Evolutionary conservation across 108 stramenopile species (phyloP), one percentile per base, ranked within the genome.

Genomic region (Parmales sp.): DNA sequence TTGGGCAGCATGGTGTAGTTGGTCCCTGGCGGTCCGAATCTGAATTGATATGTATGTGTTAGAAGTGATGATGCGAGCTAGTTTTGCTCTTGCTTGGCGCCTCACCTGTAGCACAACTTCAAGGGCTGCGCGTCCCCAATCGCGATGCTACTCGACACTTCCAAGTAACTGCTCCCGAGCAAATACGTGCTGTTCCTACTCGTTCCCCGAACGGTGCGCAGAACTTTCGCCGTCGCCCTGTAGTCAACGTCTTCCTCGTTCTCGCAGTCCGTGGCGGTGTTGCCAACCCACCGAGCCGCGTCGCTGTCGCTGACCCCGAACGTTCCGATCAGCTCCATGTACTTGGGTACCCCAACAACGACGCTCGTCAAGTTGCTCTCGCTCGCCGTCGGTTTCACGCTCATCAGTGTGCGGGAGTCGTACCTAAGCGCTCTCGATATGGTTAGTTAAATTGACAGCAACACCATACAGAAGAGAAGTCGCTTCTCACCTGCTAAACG

Each of bases 161-260:
- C 31, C 54, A 60, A 34, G n/a, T 23, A 6, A 22, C 7, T 13
- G 3, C 13, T 20, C 7, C 31, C 54, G 11, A 31, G 9, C 31
- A 19, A 28, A 20, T 60, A 60, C 5, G 36, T 16, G 26, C 29
- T 60, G n/a, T n/a, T n/a, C n/a, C n/a, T n/a, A n/a, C n/a, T n/a
- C n/a, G n/a, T n/a, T n/a, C n/a, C n/a, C n/a, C n/a, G n/a, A n/a
- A n/a, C n/a, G n/a, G n/a, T n/a, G n/a, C n/a, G n/a, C n/a, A n/a
- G n/a, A n/a, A n/a, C n/a, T n/a, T n/a, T n/a, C n/a, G n/a, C n/a
- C 13, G 54, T 60, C 16, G 54, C 54, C 54, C 54, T 60, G 26
- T 28, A 28, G 31, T 60, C 54, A 34, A 34, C 36, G 54, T 0
- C 54, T 11, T 34, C 54, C 16, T 18, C 28, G 16, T 43, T 16